phyloP scores from a whole-genome alignment of 2,329 filamentous ascomycete species.

The Phaeomoniella chlamydospora region DNA sequence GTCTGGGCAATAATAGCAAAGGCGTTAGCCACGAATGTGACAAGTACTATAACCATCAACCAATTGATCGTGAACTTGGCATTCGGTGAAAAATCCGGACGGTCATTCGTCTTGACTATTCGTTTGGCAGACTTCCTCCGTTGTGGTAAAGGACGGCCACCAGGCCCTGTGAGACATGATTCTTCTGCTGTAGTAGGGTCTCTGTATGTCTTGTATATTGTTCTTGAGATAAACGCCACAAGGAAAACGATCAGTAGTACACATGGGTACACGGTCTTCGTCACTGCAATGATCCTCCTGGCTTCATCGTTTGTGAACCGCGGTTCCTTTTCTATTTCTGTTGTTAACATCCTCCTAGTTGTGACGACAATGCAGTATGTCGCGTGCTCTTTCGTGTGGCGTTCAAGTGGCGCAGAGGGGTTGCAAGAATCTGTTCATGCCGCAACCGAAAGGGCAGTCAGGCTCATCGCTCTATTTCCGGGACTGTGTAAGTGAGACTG shows the following conservation, averaged over 20 bases:
- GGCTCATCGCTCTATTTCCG: too few relatives aligned
- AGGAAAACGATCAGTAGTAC: slow-evolving; percentile 51
- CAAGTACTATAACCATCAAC: slow-evolving; percentile 53
- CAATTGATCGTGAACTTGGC: slow-evolving; percentile 63
- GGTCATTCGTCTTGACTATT: slow-evolving; percentile 27
- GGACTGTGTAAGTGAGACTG: too few relatives aligned
- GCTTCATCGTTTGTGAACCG: background rate
- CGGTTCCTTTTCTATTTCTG: background rate
- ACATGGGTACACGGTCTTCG: slow-evolving; percentile 43
- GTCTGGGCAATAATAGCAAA: slow-evolving; percentile 61
- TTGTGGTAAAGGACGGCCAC: slow-evolving; percentile 73
- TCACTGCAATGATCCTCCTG: slow-evolving; percentile 2
- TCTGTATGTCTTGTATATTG: slow-evolving; percentile 25
- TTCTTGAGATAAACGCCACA: slow-evolving; percentile 39
- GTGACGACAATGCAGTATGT: background rate
- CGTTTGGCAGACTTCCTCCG: slow-evolving; percentile 36
- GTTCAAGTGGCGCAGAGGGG: background rate
- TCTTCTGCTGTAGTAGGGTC: slow-evolving; percentile 14
- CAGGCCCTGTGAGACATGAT: slow-evolving; percentile 50
- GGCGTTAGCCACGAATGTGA: slow-evolving; percentile 65
- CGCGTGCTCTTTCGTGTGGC: background rate
- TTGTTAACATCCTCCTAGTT: background rate
- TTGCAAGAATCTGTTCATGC: background rate
- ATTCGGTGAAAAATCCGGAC: slow-evolving; percentile 46
- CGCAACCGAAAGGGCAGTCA: too few relatives aligned